phyloP scores from a whole-genome alignment of 2,329 filamentous ascomycete species.

The Xylariales sp. region DNA sequence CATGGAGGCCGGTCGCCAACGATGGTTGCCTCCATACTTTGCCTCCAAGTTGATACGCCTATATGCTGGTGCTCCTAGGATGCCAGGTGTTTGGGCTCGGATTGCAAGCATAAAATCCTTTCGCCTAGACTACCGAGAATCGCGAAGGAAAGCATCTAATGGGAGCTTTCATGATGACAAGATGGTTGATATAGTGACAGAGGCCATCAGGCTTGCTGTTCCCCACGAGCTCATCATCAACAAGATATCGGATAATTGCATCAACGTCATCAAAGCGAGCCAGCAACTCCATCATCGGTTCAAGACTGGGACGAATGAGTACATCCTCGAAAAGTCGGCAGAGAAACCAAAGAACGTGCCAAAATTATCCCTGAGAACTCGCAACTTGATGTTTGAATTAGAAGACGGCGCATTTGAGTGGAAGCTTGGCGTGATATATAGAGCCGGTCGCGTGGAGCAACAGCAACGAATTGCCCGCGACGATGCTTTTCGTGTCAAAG shows the following conservation, averaged over 20 bases:
- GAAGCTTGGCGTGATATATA: constrained; percentile 95
- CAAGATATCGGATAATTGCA: constrained; percentile 91
- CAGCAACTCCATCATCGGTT: constrained; percentile 95
- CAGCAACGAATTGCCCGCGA: constrained; percentile 89
- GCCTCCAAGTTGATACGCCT: constrained; percentile 82
- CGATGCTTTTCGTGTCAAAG: constrained; percentile 88
- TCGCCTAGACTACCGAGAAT: constrained; percentile 83
- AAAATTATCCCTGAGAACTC: constrained; percentile 83
- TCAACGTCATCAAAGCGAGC: constrained; percentile 87
- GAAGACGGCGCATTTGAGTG: constrained; percentile 98
- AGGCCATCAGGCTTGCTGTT: constrained; percentile 87
- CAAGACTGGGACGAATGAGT: constrained; percentile 86
- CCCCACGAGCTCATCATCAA: constrained; percentile 92
- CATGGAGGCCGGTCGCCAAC: constrained; percentile 83
- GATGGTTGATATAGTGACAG: constrained; percentile 84
- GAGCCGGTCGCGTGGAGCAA: constrained; percentile 88
- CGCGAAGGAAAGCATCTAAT: constrained; percentile 72
- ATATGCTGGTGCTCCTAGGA: constrained; percentile 86
- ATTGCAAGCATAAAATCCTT: constrained; percentile 85
- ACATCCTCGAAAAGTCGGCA: constrained; percentile 85
- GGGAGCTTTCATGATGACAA: constrained; percentile 76
- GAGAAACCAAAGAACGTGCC: constrained; percentile 89
- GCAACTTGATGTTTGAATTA: constrained; percentile 87
- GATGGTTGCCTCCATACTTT: constrained; percentile 87
- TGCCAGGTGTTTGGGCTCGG: constrained; percentile 86